phyloP scores from a whole-genome alignment of 1,284 basidiomycete species.

The Ganoderma lucidum region DNA sequence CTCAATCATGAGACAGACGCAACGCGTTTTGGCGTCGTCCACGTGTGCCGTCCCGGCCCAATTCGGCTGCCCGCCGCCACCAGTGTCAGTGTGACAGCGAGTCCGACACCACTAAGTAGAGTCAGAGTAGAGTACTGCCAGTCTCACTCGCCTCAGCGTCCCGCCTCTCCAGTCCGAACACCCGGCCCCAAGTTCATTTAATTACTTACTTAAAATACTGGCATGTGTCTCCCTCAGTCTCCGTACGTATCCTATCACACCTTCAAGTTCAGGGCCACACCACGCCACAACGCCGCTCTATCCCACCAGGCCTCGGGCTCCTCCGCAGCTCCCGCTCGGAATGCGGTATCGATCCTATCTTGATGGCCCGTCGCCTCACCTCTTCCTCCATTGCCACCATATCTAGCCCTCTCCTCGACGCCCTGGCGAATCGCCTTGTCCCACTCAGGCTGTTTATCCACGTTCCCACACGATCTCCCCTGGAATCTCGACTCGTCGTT shows the following conservation, averaged over 20 bases:
- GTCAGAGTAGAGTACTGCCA: background rate
- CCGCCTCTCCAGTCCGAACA: background rate
- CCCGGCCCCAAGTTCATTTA: background rate
- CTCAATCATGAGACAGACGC: slow-evolving; percentile 34
- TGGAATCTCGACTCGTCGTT: slow-evolving; percentile 18
- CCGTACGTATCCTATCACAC: background rate
- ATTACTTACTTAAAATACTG: too few relatives aligned
- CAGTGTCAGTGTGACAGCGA: background rate
- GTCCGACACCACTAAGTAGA: too few relatives aligned
- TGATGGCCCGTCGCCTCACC: slow-evolving; percentile 20
- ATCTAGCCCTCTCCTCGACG: background rate
- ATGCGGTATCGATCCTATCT: slow-evolving; percentile 32
- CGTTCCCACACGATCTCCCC: slow-evolving; percentile 23
- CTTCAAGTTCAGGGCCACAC: background rate
- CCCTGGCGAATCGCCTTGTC: slow-evolving; percentile 27
- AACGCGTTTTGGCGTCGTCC: slow-evolving; percentile 32
- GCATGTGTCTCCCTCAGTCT: background rate
- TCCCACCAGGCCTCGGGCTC: slow-evolving; percentile 1
- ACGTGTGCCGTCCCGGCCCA: slow-evolving; percentile 35
- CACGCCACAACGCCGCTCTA: background rate
- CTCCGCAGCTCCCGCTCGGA: slow-evolving; percentile 11
- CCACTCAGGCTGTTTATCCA: slow-evolving; percentile 23
- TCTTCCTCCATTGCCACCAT: slow-evolving; percentile 1
- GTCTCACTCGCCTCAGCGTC: background rate
- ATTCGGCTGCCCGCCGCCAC: slow-evolving; percentile 6